Base-by-base conservation (phyloP, 257 asterid species). In the Fraxinus excelsior region DNA sequence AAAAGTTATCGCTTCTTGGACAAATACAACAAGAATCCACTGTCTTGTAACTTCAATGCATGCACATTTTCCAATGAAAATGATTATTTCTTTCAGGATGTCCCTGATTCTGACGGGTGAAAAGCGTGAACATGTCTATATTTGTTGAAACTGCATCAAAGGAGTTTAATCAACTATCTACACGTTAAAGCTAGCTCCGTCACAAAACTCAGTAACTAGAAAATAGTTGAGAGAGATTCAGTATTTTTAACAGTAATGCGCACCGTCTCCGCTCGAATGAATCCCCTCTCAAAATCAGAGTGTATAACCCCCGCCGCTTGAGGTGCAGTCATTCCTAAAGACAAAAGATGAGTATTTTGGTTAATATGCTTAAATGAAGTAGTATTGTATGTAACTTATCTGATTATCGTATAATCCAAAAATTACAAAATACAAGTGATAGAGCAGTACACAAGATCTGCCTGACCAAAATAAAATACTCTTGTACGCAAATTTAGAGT, bases 241-340 rank as follows among this genome's bases (percentile, higher is more conserved):
- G 74, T 28, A 62, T 64, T 67, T 64, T 35, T 68, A 71, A 16
- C 26, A 9, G 70, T 34, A 56, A 74, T 77, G 65, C 89, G 85
- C 78, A 95, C 99, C 87, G 97, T 96, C 88, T 96, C 98, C 76
- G 99, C 99, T 84, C 98, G 88, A 83, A 96, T 96, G 86, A 96
- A 96, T 77, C 99, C 99, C 85, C 96, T 90, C 85, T 96, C 99
- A 76, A 96, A 96, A 84, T 96, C 99, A 0, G 99, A 90, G 87
- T 96, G 98, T 83, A 96, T 96, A 58, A 96, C 97, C 46, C 99
- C 99, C 85, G 99, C 99, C 51, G 99, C 98, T 88, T 95, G 94
- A 77, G 99, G 99, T 73, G 98, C 99, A 74, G 99, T 95, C 98
- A 93, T 93, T 76, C 99, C 99, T 93, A 80, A 83, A 74, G 56